Evolutionary conservation across 768 basidiomycete species (phyloP).

Genomic region (Rhizopogon roseolus): DNA sequence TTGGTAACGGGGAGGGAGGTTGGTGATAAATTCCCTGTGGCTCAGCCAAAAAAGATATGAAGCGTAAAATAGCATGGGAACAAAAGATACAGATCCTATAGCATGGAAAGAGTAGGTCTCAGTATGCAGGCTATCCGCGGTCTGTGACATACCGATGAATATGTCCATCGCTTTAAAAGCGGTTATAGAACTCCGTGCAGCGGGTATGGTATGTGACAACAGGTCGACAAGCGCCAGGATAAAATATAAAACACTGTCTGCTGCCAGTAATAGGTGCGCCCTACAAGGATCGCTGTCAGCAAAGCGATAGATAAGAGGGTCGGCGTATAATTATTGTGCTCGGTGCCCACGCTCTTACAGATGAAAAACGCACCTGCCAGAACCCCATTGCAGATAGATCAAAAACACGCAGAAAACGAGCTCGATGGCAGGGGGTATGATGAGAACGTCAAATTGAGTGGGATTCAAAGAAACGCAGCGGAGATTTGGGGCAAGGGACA

Average conservation of each 20-base stretch:
- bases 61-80: constrained; percentile 62
- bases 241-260: constrained; percentile 61
- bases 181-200: constrained; percentile 38
- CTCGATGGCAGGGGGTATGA: constrained; percentile 64
- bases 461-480: constrained; percentile 57
- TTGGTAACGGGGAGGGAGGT: constrained; percentile 47
- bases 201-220: constrained; percentile 50
- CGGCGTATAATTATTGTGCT: background rate
- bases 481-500: constrained; percentile 66
- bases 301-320: constrained; percentile 3
- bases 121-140: background rate
- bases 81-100: constrained; percentile 50
- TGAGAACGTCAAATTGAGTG: constrained; percentile 42
- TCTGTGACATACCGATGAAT: constrained; percentile 48
- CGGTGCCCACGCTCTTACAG: background rate
- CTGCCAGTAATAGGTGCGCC: constrained; percentile 52
- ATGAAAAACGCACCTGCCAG: constrained; percentile 39
- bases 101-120: background rate
- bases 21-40: constrained; percentile 42
- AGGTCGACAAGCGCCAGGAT: constrained; percentile 56
- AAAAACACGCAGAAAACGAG: constrained; percentile 53
- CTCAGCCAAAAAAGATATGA: constrained; percentile 59
- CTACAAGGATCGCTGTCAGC: constrained; percentile 25
- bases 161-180: constrained; percentile 54
- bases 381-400: constrained; percentile 42